A percentile compares a stretch with the other conserved stretches of the same genome.
These are phyloP conservation scores for Viola odorata DNA, from an alignment of 345 rosid species.

Conservation along the genomic window DNA sequence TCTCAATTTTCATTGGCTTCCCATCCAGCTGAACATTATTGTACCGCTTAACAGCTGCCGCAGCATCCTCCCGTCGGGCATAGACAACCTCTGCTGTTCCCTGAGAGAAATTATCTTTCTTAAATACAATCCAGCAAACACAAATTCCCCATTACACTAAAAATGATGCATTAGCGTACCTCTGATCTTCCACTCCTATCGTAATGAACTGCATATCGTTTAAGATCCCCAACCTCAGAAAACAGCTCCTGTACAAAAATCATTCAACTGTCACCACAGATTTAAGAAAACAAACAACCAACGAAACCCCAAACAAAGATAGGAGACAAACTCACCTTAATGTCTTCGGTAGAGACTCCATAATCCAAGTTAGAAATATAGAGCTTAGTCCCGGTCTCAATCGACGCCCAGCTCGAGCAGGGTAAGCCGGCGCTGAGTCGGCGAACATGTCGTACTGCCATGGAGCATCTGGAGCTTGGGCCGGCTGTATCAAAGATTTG, in stretches of 20 bases:
- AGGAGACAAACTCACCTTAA: neutral
- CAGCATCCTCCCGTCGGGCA: conserved; percentile 4
- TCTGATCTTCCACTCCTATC: conserved; percentile 9
- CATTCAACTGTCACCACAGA: neutral
- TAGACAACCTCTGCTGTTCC: conserved; percentile 2
- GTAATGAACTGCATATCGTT: conserved; percentile 3
- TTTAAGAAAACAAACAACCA: neutral
- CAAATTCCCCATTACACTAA: neutral
- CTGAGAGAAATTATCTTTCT: neutral
- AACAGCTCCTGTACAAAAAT: conserved; percentile 4
- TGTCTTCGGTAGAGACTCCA: conserved; percentile 2
- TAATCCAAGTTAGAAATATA: conserved; percentile 3
- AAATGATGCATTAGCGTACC: conserved; percentile 17
- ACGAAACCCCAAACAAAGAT: too few species aligned
- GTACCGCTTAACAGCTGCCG: conserved; percentile 7
- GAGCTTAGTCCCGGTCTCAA: conserved; percentile 3
- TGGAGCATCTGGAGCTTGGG: neutral
- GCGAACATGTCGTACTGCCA: conserved; percentile 4
- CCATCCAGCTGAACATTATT: conserved; percentile 7
- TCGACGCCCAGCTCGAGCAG: conserved; percentile 21
- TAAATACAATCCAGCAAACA: conserved; percentile 5
- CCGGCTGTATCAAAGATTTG: neutral
- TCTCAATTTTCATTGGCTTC: conserved; percentile 11
- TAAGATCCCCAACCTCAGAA: conserved; percentile 3
- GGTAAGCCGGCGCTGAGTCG: neutral